phyloP scores from a whole-genome alignment of 2,329 filamentous ascomycete species.

The Botrytis fabae region DNA sequence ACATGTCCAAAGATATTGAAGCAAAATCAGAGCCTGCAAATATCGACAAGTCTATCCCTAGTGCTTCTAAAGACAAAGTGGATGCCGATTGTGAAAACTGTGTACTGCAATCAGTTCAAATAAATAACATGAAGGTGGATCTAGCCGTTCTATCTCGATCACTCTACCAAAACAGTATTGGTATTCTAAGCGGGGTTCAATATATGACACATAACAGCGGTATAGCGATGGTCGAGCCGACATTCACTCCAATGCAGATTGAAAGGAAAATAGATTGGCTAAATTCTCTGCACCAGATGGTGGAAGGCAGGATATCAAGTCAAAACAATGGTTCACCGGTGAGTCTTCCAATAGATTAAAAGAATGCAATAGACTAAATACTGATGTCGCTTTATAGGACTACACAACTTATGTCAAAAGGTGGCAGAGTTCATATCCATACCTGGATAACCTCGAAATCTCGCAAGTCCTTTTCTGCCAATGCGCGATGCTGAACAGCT shows the following conservation, averaged over 20 bases:
- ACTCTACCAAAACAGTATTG: neutral
- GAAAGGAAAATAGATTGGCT: neutral
- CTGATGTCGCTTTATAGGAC: neutral
- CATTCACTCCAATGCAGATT: neutral
- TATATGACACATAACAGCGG: too few species aligned
- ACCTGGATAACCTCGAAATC: neutral
- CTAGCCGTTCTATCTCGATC: neutral
- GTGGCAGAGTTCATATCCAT: neutral
- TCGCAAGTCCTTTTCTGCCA: neutral
- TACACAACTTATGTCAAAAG: too few species aligned
- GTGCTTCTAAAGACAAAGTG: neutral
- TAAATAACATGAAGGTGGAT: neutral
- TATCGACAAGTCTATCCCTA: neutral
- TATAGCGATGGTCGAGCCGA: rapidly evolving
- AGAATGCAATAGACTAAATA: too few species aligned
- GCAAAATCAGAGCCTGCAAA: neutral
- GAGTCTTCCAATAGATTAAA: neutral
- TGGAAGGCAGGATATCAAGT: neutral
- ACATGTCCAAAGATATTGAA: neutral
- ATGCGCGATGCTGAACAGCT: too few species aligned
- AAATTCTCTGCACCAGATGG: neutral
- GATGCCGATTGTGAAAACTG: neutral
- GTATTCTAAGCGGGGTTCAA: neutral
- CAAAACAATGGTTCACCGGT: neutral
- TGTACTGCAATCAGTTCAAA: too few species aligned